Evolutionary conservation across 352 stramenopile genomes (phyloP), one percentile per base, ranked within the genome.

Genomic region (Thalassiosira hispida): DNA sequence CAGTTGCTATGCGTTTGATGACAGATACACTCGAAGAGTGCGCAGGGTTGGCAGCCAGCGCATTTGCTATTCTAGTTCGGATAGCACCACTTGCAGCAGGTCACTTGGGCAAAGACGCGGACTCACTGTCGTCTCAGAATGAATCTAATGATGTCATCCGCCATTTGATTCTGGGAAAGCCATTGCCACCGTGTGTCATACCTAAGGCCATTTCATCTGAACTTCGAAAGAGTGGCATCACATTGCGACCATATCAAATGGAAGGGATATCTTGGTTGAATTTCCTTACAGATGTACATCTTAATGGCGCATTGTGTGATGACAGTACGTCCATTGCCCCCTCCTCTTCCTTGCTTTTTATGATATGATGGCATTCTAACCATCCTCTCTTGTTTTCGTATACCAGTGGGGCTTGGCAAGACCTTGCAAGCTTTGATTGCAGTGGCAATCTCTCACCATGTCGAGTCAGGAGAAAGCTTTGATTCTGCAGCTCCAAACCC

Each of bases 361-460:
- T 18, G 75, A 4, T 60, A 38, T 59, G 12, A 59, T n/a, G n/a
- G n/a, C n/a, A n/a, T n/a, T n/a, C 8, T 23, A 23, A 6, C 16
- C 31, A 64, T 23, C 8, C 9, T 56, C 20, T 56, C 18, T 12
- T 22, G 47, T 56, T 22, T 11, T 56, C 11, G 60, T 68, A 8
- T 23, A 65, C 33, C 18, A 64, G 25, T 29, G n/a, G n/a, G 69
- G 77, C 59, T 82, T 56, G 84, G 89, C 16, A 99, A 99, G 83
- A 99, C 97, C 14, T 73, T 99, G 12, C 96, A 98, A 81, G 91
- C 96, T 35, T 91, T 99, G n/a, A 78, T 95, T 29, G 89, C 90
- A 9, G 93, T 98, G 23, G 96, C 92, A 1, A 83, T 96, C n/a
- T 86, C 67, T 46, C 77, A 94, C 51, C 4, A 61, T 76, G 62